These are phyloP conservation scores for Aspergillus brunneoviolaceus DNA, from an alignment of 2,329 filamentous ascomycete genomes.

Conservation along the genomic window DNA sequence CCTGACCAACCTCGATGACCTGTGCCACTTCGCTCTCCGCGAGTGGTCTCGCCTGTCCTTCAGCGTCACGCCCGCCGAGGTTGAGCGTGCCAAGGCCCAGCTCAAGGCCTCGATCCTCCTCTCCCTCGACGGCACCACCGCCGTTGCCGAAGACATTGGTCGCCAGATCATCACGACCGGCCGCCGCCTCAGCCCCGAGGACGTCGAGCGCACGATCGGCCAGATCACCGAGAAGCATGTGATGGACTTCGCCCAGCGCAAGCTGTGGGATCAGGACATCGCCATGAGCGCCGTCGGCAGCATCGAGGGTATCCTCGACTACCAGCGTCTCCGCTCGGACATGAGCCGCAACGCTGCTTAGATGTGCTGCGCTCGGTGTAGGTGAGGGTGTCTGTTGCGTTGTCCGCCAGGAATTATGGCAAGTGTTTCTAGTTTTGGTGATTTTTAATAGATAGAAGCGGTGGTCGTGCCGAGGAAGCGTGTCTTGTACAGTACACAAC, in stretches of 20 bases:
- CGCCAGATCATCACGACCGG: constrained; percentile 98
- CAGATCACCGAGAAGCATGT: constrained; percentile 92
- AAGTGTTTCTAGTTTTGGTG: constrained; percentile 21
- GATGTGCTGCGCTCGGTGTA: constrained; percentile 5
- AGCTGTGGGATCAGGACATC: constrained; percentile 96
- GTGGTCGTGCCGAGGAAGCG: constrained; percentile 26
- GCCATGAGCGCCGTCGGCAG: constrained; percentile 89
- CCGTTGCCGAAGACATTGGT: constrained; percentile 96
- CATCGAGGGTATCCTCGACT: constrained; percentile 74
- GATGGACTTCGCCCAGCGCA: constrained; percentile 92
- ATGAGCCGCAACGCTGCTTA: constrained; percentile 72
- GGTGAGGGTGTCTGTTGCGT: constrained; percentile 1
- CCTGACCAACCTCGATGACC: constrained; percentile 82
- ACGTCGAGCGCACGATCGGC: constrained; percentile 91
- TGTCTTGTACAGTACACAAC: constrained; percentile 36
- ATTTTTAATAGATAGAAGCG: constrained; percentile 30
- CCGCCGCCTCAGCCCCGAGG: constrained; percentile 82
- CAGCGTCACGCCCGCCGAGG: constrained; percentile 84
- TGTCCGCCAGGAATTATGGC: constrained; percentile 21
- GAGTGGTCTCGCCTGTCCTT: constrained; percentile 96
- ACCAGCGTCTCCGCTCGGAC: constrained; percentile 63
- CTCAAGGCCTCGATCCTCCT: constrained; percentile 98
- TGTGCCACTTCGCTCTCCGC: constrained; percentile 96
- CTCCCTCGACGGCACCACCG: constrained; percentile 94
- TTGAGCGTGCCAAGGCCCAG: constrained; percentile 98